Conservation (phyloP, 306 rosid species). For the Acacia acuminata region DNA sequence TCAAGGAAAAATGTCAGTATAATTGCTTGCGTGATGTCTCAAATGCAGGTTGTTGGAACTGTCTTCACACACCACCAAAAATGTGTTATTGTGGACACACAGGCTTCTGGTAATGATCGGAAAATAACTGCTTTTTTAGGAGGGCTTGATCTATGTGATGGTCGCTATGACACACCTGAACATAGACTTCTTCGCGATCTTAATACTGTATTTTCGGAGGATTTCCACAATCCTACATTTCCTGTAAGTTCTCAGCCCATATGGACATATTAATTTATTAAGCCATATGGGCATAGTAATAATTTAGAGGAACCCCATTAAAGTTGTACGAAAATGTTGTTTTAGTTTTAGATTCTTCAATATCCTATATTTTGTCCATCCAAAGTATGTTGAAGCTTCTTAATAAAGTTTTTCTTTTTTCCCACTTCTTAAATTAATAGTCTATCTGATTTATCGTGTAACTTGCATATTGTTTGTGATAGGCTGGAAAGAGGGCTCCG, state of each 20-base stretch:
- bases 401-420: background rate
- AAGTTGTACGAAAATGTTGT: background rate
- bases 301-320: background rate
- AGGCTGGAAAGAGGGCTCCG: slow-evolving; percentile 83
- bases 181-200: slow-evolving; percentile 81
- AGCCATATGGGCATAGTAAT: background rate
- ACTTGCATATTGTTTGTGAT: slow-evolving; percentile 30
- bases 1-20: slow-evolving; percentile 18
- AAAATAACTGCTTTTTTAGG: slow-evolving; percentile 89
- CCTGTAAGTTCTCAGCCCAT: slow-evolving; percentile 60
- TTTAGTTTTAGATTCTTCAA: background rate
- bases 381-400: slow-evolving; percentile 16
- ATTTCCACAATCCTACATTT: slow-evolving; percentile 83
- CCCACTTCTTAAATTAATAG: background rate
- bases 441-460: slow-evolving; percentile 19
- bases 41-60: slow-evolving; percentile 75
- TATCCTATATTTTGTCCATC: background rate
- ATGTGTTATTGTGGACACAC: slow-evolving; percentile 90
- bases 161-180: slow-evolving; percentile 97
- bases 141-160: slow-evolving; percentile 95
- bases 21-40: slow-evolving; percentile 38
- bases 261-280: slow-evolving; percentile 17
- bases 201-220: slow-evolving; percentile 59
- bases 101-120: slow-evolving; percentile 71
- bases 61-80: slow-evolving; percentile 97